A percentile compares a stretch with the other conserved stretches of the same genome.
These are phyloP conservation scores for Prillingera fragicola DNA, from an alignment of 1,284 basidiomycete genomes.

Conservation along the genomic window DNA sequence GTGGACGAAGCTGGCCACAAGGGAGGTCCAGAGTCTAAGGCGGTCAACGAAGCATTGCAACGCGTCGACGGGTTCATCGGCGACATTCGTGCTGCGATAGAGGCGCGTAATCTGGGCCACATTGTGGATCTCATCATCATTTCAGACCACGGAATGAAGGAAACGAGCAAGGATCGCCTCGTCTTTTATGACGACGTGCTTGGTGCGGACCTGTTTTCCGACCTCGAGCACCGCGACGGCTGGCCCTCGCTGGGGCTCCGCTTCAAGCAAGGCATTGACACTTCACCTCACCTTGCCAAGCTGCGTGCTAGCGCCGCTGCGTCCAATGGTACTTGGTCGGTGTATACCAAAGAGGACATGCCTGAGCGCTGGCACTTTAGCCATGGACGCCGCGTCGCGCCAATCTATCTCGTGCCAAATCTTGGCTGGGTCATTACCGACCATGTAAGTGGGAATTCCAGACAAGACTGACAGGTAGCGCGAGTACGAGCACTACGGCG, in stretches of 20 bases:
- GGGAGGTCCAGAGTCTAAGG: conserved; percentile 65
- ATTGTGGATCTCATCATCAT: conserved; percentile 86
- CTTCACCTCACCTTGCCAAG: conserved; percentile 53
- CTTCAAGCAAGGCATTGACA: conserved; percentile 47
- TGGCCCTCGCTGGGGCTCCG: conserved; percentile 10
- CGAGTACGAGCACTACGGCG: conserved; percentile 5
- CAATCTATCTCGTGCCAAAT: conserved; percentile 75
- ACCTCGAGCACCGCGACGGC: conserved; percentile 67
- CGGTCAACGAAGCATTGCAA: conserved; percentile 63
- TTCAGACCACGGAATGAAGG: conserved; percentile 85
- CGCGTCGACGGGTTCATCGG: conserved; percentile 71
- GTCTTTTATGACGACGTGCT: conserved; percentile 79
- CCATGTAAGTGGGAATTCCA: conserved; percentile 24
- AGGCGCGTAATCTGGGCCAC: conserved; percentile 66
- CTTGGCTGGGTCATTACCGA: conserved; percentile 68
- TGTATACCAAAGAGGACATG: conserved; percentile 75
- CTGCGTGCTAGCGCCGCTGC: conserved; percentile 54
- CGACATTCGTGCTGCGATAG: conserved; percentile 59
- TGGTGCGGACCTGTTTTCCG: conserved; percentile 59
- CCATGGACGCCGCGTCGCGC: conserved; percentile 67
- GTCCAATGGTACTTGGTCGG: conserved; percentile 61
- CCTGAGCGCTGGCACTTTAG: conserved; percentile 71
- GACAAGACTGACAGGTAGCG: conserved; percentile 49
- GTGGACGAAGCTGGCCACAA: conserved; percentile 59
- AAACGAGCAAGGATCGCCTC: conserved; percentile 67